Evolutionary conservation across 495 filamentous ascomycete species (phyloP), one percentile per base, ranked within the genome.

Genomic region (Evernia prunastri): DNA sequence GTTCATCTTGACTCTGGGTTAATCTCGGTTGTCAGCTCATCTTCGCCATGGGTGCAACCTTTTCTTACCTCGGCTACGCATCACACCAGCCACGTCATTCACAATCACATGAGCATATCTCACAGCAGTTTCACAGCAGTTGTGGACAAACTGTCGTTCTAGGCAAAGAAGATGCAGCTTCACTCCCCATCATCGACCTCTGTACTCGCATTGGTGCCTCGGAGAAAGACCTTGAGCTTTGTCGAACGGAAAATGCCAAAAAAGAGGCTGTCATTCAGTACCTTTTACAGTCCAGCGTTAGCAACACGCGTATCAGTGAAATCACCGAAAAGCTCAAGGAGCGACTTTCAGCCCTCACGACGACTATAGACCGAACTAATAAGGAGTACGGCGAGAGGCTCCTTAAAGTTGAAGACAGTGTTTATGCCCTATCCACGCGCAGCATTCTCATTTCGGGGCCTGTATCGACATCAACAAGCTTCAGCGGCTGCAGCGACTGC

Each of bases 381-480:
- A 45, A 61, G 11, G 59, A 61, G n/a, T 25, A 8, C 1, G n/a
- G 45, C 39, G 27, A 43, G 43, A 35, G 56, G 42, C 63, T 65
- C 18, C 23, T 10, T 1, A 45, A 61, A 45, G 63, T 45, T 9
- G 39, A 45, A 27, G n/a, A 49, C 3, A 9, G 31, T 33, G 45
- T 60, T 2, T 33, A 40, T 42, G 51, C 45, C 20, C n/a, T 60
- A 7, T 25, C 31, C n/a, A 31, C 31, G 42, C 40, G 27, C 20
- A 59, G 6, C 29, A 18, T 39, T 17, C 23, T 40, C 43, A 36
- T 1, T 9, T 43, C 27, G 17, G 15, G 27, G 1, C 1, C 61
- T 23, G 51, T 33, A 31, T 42, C 35, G 13, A 35, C 4, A 18
- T 36, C 35, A n/a, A 25, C 51, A 11, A 23, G 25, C 9, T 15